These are phyloP conservation scores for Clitocybe nebularis DNA, from an alignment of 1,284 basidiomycete species.

Conservation along the genomic window DNA sequence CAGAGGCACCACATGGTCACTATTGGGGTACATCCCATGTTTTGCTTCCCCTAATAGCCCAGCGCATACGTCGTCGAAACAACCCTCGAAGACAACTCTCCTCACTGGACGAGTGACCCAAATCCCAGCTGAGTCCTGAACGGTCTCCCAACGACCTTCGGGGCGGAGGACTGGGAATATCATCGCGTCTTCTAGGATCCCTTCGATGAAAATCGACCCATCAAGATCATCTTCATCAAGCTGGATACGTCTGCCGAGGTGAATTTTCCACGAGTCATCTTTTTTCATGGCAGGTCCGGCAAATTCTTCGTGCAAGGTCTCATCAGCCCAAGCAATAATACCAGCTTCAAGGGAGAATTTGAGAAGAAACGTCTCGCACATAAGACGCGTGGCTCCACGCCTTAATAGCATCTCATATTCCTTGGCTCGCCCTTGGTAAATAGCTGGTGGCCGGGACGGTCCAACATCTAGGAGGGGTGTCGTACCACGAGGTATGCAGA, in stretches of 20 bases:
- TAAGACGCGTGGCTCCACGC: constrained; percentile 30
- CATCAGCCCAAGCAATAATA: constrained; percentile 32
- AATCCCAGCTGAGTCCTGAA: constrained; percentile 17
- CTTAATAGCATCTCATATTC: constrained; percentile 24
- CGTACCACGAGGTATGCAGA: constrained; percentile 9
- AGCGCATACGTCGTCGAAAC: too few relatives aligned
- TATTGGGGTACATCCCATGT: too few relatives aligned
- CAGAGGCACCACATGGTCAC: too few relatives aligned
- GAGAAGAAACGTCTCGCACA: constrained; percentile 32
- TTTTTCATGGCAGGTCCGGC: constrained; percentile 24
- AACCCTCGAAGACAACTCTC: too few relatives aligned
- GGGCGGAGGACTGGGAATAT: constrained; percentile 17
- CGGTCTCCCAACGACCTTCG: constrained; percentile 21
- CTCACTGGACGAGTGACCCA: constrained; percentile 22
- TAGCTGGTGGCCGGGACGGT: background rate
- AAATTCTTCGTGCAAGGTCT: constrained; percentile 25
- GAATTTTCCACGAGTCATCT: constrained; percentile 31
- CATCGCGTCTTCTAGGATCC: constrained; percentile 29
- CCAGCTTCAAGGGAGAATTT: constrained; percentile 22
- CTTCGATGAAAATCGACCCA: constrained; percentile 29
- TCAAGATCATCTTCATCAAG: constrained; percentile 31
- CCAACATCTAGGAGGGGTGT: constrained; percentile 8
- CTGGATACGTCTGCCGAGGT: constrained; percentile 26
- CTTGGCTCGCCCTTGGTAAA: constrained; percentile 8
- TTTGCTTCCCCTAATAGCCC: too few relatives aligned